phyloP scores from a whole-genome alignment of 176 grass and related monocot genomes.

The Secale cereale region DNA sequence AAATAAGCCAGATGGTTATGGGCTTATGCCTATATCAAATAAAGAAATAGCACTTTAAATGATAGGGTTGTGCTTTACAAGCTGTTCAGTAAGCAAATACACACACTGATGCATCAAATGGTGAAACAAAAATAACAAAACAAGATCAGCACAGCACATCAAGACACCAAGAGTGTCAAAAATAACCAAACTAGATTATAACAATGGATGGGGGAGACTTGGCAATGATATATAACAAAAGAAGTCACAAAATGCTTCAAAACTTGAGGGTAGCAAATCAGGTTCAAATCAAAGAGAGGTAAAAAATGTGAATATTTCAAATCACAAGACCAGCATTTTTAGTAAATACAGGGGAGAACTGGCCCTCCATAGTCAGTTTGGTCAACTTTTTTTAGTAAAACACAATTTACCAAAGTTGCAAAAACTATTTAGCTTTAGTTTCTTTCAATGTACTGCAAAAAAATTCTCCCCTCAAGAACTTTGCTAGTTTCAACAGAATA shows the following conservation, averaged over 20 bases:
- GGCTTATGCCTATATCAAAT: background rate
- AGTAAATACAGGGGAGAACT: background rate
- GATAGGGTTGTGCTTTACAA: background rate
- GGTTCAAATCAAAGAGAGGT: background rate
- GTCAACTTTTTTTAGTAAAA: background rate
- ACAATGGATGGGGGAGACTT: background rate
- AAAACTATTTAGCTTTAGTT: background rate
- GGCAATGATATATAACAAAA: background rate
- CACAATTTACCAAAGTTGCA: background rate
- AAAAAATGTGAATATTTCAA: background rate
- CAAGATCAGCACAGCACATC: background rate
- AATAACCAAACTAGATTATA: conserved; percentile 3
- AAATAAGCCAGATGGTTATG: background rate
- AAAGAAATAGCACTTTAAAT: background rate
- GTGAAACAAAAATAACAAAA: background rate
- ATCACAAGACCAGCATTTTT: background rate
- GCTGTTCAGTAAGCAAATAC: background rate
- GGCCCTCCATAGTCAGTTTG: background rate
- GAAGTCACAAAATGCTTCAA: conserved; percentile 4
- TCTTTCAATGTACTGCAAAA: background rate
- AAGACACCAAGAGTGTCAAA: background rate
- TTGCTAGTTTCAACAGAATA: background rate
- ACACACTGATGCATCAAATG: background rate
- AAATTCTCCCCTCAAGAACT: background rate
- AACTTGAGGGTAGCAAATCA: background rate